Evolutionary conservation across 805 yeast genomes (phyloP).

Genomic region (Nakazawaea ambrosiae): DNA sequence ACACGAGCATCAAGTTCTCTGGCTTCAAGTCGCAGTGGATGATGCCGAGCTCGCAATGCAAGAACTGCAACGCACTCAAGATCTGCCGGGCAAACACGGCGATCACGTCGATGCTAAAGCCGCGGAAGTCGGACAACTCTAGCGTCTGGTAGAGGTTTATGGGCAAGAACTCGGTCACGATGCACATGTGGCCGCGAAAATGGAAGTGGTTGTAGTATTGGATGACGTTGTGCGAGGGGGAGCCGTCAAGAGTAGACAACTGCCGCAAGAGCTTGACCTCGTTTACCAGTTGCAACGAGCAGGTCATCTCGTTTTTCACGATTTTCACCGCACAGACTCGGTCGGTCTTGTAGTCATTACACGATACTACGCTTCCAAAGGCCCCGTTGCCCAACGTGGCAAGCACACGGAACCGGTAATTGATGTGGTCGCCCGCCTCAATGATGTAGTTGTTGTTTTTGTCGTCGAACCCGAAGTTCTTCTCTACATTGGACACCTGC

Average conservation of each 20-base stretch:
- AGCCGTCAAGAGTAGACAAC: constrained; percentile 25
- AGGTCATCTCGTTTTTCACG: constrained; percentile 63
- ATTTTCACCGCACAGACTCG: constrained; percentile 66
- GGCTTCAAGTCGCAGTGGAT: constrained; percentile 88
- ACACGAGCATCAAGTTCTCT: constrained; percentile 62
- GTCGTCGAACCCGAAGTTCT: constrained; percentile 72
- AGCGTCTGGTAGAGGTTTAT: constrained; percentile 57
- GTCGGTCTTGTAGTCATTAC: constrained; percentile 58
- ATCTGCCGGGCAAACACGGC: constrained; percentile 46
- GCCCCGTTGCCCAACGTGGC: constrained; percentile 67
- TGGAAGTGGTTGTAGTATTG: constrained; percentile 62
- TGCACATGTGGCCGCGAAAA: constrained; percentile 79
- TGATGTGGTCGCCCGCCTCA: constrained; percentile 60
- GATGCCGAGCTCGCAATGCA: constrained; percentile 44
- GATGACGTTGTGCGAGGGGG: constrained; percentile 33
- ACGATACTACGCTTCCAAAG: constrained; percentile 71
- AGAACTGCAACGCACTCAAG: constrained; percentile 48
- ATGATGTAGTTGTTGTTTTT: constrained; percentile 52
- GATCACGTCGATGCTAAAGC: constrained; percentile 36
- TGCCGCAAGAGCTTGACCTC: constrained; percentile 64
- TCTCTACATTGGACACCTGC: constrained; percentile 30
- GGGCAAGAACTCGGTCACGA: constrained; percentile 66
- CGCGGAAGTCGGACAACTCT: constrained; percentile 42
- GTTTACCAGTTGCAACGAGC: constrained; percentile 71
- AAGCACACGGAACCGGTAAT: constrained; percentile 62